phyloP scores from a whole-genome alignment of 768 basidiomycete species.

The Cantharellus anzutake region DNA sequence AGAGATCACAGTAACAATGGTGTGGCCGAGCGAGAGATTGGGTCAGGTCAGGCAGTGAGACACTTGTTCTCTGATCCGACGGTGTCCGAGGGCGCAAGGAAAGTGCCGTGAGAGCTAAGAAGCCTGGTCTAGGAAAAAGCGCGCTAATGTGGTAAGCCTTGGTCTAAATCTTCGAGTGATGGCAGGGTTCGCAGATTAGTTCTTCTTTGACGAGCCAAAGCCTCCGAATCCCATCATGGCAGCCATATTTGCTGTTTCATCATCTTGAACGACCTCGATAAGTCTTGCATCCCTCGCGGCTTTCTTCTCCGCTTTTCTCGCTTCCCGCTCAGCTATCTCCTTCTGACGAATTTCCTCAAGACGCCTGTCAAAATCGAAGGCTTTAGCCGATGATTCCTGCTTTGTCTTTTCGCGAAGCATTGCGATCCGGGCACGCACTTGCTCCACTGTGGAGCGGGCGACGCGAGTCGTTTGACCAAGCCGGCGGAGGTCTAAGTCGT shows the following conservation, averaged over 20 bases:
- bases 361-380: slow-evolving; percentile 88
- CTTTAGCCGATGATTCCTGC: slow-evolving; percentile 62
- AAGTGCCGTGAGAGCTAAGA: neutral
- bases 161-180: no score
- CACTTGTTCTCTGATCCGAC: no score
- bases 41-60: no score
- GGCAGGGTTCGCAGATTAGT: neutral
- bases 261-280: slow-evolving; percentile 23
- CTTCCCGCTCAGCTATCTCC: slow-evolving; percentile 44
- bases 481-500: slow-evolving; percentile 57
- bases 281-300: slow-evolving; percentile 57
- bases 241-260: slow-evolving; percentile 46
- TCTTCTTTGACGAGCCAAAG: slow-evolving; percentile 70
- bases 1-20: no score
- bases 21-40: no score
- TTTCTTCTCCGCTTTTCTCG: slow-evolving; percentile 65
- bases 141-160: no score
- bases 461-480: slow-evolving; percentile 94
- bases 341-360: slow-evolving; percentile 62
- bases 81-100: neutral
- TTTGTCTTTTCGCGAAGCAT: slow-evolving; percentile 72
- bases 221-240: slow-evolving; percentile 83
- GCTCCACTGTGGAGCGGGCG: slow-evolving; percentile 74
- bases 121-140: no score
- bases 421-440: slow-evolving; percentile 85